Percentiles rank a stretch among this genome's conserved stretches.
phyloP scores from a whole-genome alignment of 2,329 filamentous ascomycete species.

The Cylindrodendrum hubeiense region DNA sequence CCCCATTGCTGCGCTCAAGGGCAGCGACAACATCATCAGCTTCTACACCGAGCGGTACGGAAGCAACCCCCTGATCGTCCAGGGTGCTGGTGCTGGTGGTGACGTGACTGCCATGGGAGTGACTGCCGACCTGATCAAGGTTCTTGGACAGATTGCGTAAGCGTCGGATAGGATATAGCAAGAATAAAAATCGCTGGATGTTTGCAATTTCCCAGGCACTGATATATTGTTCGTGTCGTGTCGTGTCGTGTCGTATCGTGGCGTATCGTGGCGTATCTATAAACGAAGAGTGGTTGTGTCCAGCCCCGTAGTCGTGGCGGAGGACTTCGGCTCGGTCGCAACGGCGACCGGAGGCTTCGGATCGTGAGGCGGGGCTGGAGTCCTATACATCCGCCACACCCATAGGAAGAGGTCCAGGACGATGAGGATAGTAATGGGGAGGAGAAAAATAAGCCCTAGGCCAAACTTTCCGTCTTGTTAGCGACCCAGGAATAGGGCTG shows the following conservation, averaged over 20 bases:
- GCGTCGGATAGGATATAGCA: slow-evolving; percentile 31
- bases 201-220: slow-evolving; percentile 9
- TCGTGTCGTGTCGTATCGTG: slow-evolving; percentile 16
- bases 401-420: slow-evolving; percentile 65
- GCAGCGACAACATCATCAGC: slow-evolving; percentile 98
- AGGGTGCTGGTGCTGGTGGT: slow-evolving; percentile 93
- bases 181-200: slow-evolving; percentile 38
- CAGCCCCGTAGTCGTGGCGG: slow-evolving; percentile 39
- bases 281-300: slow-evolving; percentile 36
- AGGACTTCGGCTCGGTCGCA: slow-evolving; percentile 36
- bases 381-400: slow-evolving; percentile 58
- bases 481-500: slow-evolving; percentile 16
- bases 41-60: slow-evolving; percentile 98
- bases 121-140: slow-evolving; percentile 92
- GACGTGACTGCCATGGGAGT: slow-evolving; percentile 99
- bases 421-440: slow-evolving; percentile 62
- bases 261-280: slow-evolving; percentile 23
- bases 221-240: slow-evolving; percentile 13
- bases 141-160: slow-evolving; percentile 76
- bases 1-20: slow-evolving; percentile 93
- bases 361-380: slow-evolving; percentile 29
- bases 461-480: slow-evolving; percentile 51
- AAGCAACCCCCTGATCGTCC: slow-evolving; percentile 89
- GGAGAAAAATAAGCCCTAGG: slow-evolving; percentile 59
- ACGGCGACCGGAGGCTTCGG: slow-evolving; percentile 27